These are phyloP conservation scores for Lepiota brunneoincarnata DNA, from an alignment of 768 basidiomycete species.

Conservation along the genomic window DNA sequence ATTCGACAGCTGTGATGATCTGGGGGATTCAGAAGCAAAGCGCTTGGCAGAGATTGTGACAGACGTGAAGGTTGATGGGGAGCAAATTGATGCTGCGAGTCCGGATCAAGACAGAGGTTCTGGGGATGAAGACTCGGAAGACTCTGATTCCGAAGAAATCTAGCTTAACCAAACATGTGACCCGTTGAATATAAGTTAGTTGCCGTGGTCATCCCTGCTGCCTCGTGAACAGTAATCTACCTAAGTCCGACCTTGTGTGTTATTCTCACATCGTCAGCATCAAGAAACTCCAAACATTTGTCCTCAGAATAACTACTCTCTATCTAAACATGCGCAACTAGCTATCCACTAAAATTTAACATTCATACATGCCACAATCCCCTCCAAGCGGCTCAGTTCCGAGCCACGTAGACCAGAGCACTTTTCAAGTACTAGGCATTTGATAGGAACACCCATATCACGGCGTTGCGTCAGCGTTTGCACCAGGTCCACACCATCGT, in stretches of 20 bases:
- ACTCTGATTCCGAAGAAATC: background rate
- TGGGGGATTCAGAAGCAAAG: background rate
- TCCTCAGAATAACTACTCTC: no score
- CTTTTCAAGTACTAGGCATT: background rate
- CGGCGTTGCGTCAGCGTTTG: constrained; percentile 1
- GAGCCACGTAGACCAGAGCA: background rate
- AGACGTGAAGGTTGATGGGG: constrained; percentile 3
- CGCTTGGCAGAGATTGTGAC: constrained; percentile 3
- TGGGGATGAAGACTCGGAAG: background rate
- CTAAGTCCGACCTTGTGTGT: no score
- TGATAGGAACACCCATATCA: constrained; percentile 5
- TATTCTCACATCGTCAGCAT: no score
- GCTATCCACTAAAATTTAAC: no score
- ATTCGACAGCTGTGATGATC: background rate
- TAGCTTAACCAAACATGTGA: no score
- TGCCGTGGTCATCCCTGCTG: no score
- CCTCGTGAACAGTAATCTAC: no score
- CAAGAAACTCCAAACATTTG: no score
- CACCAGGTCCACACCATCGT: no score
- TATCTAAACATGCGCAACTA: no score
- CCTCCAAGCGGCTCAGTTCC: background rate
- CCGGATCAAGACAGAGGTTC: background rate
- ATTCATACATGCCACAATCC: constrained; percentile 5
- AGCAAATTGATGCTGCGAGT: background rate
- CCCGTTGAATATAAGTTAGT: no score